A percentile compares a stretch with the other conserved stretches of the same genome.
Conservation (phyloP, 805 yeast genomes). For the Vanderwaltozyma tropicalis region DNA sequence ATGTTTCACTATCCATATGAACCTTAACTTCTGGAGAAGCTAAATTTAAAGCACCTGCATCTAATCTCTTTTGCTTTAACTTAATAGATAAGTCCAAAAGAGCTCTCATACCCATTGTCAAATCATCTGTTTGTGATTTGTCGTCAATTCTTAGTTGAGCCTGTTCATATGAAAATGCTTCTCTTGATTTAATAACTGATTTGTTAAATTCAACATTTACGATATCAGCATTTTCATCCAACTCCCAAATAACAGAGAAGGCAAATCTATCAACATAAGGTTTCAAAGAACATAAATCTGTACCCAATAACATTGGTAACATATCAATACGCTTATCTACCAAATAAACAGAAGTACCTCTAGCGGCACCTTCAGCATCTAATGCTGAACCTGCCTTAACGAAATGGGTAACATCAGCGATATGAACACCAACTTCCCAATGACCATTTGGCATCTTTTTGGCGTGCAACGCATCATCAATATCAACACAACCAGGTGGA, state of each 20-base stretch:
- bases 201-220: conserved; percentile 71
- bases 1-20: conserved; percentile 92
- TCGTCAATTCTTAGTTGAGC: conserved; percentile 93
- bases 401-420: conserved; percentile 97
- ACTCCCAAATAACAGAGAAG: conserved; percentile 91
- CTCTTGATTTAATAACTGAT: conserved; percentile 81
- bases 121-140: conserved; percentile 57
- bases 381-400: conserved; percentile 87
- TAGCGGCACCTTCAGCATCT: conserved; percentile 90
- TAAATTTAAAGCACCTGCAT: conserved; percentile 90
- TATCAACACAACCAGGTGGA: conserved; percentile 97
- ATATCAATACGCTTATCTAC: conserved; percentile 98
- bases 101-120: conserved; percentile 83
- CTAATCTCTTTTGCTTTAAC: conserved; percentile 74
- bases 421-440: conserved; percentile 95
- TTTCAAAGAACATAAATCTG: conserved; percentile 87
- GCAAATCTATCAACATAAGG: conserved; percentile 95
- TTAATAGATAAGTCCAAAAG: conserved; percentile 70
- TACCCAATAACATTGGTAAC: conserved; percentile 92
- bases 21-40: conserved; percentile 98
- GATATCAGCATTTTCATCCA: conserved; percentile 78
- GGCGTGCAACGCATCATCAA: conserved; percentile 96
- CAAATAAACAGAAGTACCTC: conserved; percentile 94
- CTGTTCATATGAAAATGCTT: conserved; percentile 87
- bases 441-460: conserved; percentile 77